Base-by-base conservation (phyloP, 2,329 filamentous ascomycete genomes). In the Scedosporium apiospermum region DNA sequence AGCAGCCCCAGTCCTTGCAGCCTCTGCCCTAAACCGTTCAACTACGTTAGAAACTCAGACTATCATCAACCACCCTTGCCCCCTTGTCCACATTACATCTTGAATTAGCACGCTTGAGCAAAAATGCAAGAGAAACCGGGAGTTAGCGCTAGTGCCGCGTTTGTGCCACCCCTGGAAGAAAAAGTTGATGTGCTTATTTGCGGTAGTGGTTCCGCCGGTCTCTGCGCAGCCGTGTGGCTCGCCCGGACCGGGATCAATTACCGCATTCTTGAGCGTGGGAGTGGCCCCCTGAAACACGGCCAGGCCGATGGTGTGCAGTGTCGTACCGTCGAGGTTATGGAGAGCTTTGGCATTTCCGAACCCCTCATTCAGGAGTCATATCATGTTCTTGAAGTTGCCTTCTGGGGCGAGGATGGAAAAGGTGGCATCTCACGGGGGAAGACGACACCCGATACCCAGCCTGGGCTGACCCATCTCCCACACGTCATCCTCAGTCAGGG, bases 301-400 rank as follows among this genome's bases (percentile, higher is more conserved):
- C 84, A 88, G 71, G 87, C 86, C 14, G 86, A 89, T 64, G 83
- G 84, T 1, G 81, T 85, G 18, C 82, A 86, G 70, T 82, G 80
- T 63, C 81, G 83, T 1, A 85, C 83, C 0, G 82, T 86, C 16
- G 84, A 87, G 69, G 78, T 87, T 23, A 84, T 85, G 60, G 83
- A 86, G 66, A 83, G 80, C 57, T 83, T 86, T 49, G 80, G 77
- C 3, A 76, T 86, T 4, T 75, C 77, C 2, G 81, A 83, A 58
- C 74, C 78, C 27, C 73, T 87, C 44, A 75, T 86, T 49, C 75
- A 77, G 38, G 82, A 85, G 63, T 77, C 82, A 0, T 85, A 81
- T 62, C 84, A 86, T 68, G 78, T 83, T 6, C 72, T 81, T 16
- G 83, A 86, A 70, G 73, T 84, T 2, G 77, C 78, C 4, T 86